These are phyloP conservation scores for Exophiala sp. DNA, from an alignment of 2,329 filamentous ascomycete genomes.

Conservation along the genomic window DNA sequence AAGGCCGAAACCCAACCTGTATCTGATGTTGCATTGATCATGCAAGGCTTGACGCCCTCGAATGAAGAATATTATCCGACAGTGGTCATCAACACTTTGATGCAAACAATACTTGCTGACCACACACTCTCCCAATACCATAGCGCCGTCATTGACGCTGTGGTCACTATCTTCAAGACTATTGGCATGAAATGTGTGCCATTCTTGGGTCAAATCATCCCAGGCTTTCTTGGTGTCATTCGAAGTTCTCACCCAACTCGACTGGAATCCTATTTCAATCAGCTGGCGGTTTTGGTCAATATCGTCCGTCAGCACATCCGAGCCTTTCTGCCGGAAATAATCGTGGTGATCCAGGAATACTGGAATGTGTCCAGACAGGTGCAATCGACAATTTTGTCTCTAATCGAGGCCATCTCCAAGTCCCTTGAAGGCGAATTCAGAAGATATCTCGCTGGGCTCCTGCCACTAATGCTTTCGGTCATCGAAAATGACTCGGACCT, in stretches of 20 bases:
- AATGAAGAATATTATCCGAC: slow-evolving; percentile 99
- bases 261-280: slow-evolving; percentile 95
- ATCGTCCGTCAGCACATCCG: slow-evolving; percentile 97
- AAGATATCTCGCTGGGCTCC: slow-evolving; percentile 80
- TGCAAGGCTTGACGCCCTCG: slow-evolving; percentile 92
- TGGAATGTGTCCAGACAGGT: slow-evolving; percentile 79
- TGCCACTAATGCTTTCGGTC: slow-evolving; percentile 91
- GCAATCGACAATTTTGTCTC: slow-evolving; percentile 83
- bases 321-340: slow-evolving; percentile 81
- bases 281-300: slow-evolving; percentile 84
- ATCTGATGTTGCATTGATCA: slow-evolving; percentile 95
- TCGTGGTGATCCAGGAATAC: slow-evolving; percentile 81
- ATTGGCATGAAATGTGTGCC: slow-evolving; percentile 93
- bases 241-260: slow-evolving; percentile 71
- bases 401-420: slow-evolving; percentile 90
- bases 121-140: slow-evolving; percentile 86
- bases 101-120: slow-evolving; percentile 83
- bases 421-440: slow-evolving; percentile 98
- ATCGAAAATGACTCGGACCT: slow-evolving; percentile 78
- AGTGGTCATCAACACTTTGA: slow-evolving; percentile 91
- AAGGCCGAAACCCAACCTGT: slow-evolving; percentile 64
- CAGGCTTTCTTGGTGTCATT: slow-evolving; percentile 88
- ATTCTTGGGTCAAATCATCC: slow-evolving; percentile 90
- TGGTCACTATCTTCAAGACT: slow-evolving; percentile 98
- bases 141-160: slow-evolving; percentile 89